Conservation (phyloP, 2,329 filamentous ascomycete genomes). For the Colletotrichum sp. region DNA sequence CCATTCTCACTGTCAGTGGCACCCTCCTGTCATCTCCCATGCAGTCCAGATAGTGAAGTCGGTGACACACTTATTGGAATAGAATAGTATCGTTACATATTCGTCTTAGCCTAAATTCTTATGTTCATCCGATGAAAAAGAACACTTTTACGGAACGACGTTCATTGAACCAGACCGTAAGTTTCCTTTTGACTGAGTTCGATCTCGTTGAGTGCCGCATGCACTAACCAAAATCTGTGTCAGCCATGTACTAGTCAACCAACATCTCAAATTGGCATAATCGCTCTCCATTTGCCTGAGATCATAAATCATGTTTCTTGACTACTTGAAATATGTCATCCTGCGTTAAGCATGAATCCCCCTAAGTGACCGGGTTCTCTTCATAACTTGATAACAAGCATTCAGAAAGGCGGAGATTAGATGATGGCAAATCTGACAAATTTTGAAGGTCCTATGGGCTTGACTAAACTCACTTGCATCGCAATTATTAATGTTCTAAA, state of each 20-base stretch:
- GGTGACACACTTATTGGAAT: not conserved
- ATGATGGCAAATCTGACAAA: not conserved
- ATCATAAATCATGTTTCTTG: not conserved
- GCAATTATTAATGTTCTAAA: not conserved
- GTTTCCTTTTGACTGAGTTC: not conserved
- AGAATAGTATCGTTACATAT: not conserved
- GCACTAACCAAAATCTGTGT: not conserved
- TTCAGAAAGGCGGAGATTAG: no score
- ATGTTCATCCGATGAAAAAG: not conserved
- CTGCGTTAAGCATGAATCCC: not conserved
- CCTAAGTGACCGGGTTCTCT: not conserved
- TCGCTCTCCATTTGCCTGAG: not conserved
- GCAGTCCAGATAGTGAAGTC: not conserved
- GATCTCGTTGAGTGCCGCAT: not conserved
- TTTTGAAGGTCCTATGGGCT: not conserved
- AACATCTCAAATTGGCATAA: not conserved
- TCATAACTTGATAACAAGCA: rapidly evolving
- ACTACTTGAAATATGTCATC: not conserved
- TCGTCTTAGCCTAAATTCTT: not conserved
- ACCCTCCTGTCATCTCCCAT: not conserved
- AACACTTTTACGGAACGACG: not conserved
- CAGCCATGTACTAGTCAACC: not conserved
- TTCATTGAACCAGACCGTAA: not conserved
- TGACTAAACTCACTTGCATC: not conserved
- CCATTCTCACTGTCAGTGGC: not conserved